These are phyloP conservation scores for Mucor irregularis DNA, from an alignment of 371 early-diverging fungal genomes.

Conservation along the genomic window DNA sequence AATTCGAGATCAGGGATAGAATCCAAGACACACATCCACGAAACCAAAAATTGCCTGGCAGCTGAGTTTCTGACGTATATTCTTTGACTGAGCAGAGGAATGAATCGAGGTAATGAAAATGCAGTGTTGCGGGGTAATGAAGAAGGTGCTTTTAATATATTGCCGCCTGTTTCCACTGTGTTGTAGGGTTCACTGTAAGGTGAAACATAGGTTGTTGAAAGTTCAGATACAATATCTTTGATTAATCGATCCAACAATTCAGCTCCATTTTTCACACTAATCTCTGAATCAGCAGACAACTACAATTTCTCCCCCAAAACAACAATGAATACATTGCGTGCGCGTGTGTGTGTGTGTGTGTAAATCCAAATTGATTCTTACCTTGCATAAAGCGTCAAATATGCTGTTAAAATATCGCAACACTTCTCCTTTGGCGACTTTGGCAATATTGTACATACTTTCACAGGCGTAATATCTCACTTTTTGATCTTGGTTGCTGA, in stretches of 20 bases:
- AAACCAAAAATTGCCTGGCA: constrained; percentile 87
- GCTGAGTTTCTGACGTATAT: constrained; percentile 84
- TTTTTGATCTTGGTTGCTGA: constrained; percentile 82
- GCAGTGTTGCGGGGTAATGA: constrained; percentile 46
- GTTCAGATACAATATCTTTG: constrained; percentile 92
- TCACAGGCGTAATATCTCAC: constrained; percentile 96
- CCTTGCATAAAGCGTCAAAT: constrained; percentile 90
- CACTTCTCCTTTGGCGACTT: constrained; percentile 84
- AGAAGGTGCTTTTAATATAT: constrained; percentile 21
- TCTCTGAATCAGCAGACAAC: constrained; percentile 83
- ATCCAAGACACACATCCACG: constrained; percentile 88
- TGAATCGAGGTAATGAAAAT: constrained; percentile 86
- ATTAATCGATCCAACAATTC: constrained; percentile 87
- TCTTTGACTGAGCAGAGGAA: constrained; percentile 86
- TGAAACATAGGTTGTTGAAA: constrained; percentile 67
- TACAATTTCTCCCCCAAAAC: constrained; percentile 14
- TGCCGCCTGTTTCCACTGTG: constrained; percentile 27
- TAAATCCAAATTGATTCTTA: constrained; percentile 26
- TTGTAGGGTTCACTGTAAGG: constrained; percentile 33
- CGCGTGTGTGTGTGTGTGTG: neutral
- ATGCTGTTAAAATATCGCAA: constrained; percentile 90
- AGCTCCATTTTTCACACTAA: constrained; percentile 86
- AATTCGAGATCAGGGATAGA: constrained; percentile 90
- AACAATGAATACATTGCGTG: neutral
- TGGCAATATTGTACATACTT: constrained; percentile 93